A percentile compares a stretch with the other conserved stretches of the same genome.
Evolutionary conservation across 768 basidiomycete species (phyloP).

Genomic region (Russula sp.): DNA sequence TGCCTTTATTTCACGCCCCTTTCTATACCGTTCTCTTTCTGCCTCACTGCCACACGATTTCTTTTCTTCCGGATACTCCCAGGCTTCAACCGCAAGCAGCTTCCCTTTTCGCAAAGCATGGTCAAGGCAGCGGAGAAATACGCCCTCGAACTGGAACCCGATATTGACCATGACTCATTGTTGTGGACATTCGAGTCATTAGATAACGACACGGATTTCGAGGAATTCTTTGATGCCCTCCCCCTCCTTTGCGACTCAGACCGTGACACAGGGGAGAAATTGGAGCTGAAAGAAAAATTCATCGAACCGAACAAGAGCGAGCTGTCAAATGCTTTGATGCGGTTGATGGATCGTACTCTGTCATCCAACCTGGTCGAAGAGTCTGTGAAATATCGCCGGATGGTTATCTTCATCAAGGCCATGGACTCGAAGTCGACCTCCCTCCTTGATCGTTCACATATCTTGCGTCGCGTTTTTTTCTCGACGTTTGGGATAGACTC

Average conservation of each 20-base stretch:
- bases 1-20: conserved; percentile 18
- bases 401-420: conserved; percentile 9
- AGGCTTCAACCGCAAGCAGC: too few species aligned
- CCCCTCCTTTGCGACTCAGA: conserved; percentile 8
- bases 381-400: conserved; percentile 7
- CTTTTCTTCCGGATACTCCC: too few species aligned
- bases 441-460: conserved; percentile 4
- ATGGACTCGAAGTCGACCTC: background rate
- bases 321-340: background rate
- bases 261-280: too few species aligned
- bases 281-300: background rate
- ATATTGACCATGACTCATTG: conserved; percentile 6
- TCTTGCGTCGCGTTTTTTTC: conserved; percentile 10
- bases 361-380: conserved; percentile 4
- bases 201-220: conserved; percentile 14
- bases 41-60: conserved; percentile 6
- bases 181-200: conserved; percentile 15
- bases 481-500: background rate
- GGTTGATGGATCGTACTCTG: conserved; percentile 18
- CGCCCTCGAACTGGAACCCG: background rate
- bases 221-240: conserved; percentile 19
- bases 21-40: conserved; percentile 1
- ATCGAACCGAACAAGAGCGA: background rate
- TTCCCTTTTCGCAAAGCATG: background rate
- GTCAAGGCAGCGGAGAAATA: background rate